phyloP scores from a whole-genome alignment of 768 basidiomycete genomes.

The Kwoniella sp. region DNA sequence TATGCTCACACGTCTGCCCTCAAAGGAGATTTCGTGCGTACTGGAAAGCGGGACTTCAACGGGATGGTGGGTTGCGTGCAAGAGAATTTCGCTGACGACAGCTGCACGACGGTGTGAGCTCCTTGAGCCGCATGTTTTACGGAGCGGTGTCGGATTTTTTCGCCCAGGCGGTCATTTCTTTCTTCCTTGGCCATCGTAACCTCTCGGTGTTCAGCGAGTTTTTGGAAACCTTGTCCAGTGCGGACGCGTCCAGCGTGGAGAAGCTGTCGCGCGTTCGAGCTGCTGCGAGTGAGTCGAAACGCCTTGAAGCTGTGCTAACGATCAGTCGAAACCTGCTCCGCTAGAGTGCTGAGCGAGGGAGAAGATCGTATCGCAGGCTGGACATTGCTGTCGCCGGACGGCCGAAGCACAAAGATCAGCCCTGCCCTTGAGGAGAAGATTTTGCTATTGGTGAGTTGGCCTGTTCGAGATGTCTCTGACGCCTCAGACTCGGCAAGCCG shows the following conservation, averaged over 20 bases:
- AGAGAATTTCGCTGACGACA: slow-evolving; percentile 3
- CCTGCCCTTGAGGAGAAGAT: slow-evolving; percentile 92
- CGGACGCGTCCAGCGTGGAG: slow-evolving; percentile 86
- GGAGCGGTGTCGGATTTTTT: slow-evolving; percentile 75
- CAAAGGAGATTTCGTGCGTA: slow-evolving; percentile 68
- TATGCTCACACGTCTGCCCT: slow-evolving; percentile 88
- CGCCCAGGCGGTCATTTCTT: slow-evolving; percentile 79
- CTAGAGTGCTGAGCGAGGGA: slow-evolving; percentile 67
- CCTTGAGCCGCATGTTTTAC: slow-evolving; percentile 64
- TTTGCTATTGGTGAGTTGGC: slow-evolving; percentile 65
- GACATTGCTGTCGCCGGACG: slow-evolving; percentile 83
- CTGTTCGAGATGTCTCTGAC: not conserved
- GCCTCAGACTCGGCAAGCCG: slow-evolving; percentile 57
- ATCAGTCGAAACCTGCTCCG: slow-evolving; percentile 71
- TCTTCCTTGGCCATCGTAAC: slow-evolving; percentile 59
- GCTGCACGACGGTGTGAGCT: slow-evolving; percentile 87
- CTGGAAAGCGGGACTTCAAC: slow-evolving; percentile 87
- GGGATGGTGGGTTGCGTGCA: slow-evolving; percentile 62
- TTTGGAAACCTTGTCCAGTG: slow-evolving; percentile 74
- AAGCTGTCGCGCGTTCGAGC: slow-evolving; percentile 81
- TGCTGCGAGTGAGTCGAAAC: slow-evolving; percentile 61
- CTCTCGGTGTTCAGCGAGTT: slow-evolving; percentile 90
- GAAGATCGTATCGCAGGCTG: slow-evolving; percentile 78
- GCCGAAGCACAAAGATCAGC: slow-evolving; percentile 65
- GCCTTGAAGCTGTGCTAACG: not conserved